Evolutionary conservation across 2,329 filamentous ascomycete genomes (phyloP).

Genomic region (Fusarium aywerte): DNA sequence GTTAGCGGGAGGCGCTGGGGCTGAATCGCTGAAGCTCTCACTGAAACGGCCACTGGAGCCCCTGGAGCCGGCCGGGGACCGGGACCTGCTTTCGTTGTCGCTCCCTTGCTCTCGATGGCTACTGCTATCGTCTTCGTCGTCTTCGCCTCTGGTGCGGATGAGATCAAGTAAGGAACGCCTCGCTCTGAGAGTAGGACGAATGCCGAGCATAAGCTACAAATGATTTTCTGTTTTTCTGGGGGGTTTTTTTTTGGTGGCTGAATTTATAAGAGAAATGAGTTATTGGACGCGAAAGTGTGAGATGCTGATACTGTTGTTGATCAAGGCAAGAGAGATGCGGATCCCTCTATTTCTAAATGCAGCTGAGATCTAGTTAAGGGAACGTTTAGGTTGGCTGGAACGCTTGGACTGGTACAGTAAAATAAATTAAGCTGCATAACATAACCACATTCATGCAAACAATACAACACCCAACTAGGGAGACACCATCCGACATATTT

Average conservation of each 20-base stretch:
- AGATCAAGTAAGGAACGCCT: constrained; percentile 66
- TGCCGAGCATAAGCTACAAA: constrained; percentile 59
- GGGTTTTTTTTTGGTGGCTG: constrained; percentile 29
- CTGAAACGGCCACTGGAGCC: constrained; percentile 28
- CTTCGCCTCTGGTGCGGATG: constrained; percentile 52
- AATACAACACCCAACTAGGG: not conserved
- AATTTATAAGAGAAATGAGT: constrained; percentile 15
- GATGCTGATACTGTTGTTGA: constrained; percentile 17
- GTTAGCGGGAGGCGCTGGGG: constrained; percentile 37
- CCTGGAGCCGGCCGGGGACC: constrained; percentile 6
- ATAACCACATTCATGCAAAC: constrained; percentile 4
- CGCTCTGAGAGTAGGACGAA: constrained; percentile 61
- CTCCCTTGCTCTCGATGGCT: constrained; percentile 22
- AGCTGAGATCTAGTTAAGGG: constrained; percentile 17
- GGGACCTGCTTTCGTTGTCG: constrained; percentile 18
- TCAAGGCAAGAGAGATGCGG: constrained; percentile 18
- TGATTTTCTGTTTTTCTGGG: constrained; percentile 22
- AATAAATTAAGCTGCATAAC: not conserved
- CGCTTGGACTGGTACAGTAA: constrained; percentile 18
- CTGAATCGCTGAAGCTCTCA: constrained; percentile 31
- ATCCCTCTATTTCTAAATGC: constrained; percentile 10
- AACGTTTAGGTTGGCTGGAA: not conserved
- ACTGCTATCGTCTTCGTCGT: constrained; percentile 34
- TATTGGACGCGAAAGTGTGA: constrained; percentile 13
- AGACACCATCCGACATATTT: not conserved